Percentiles rank a stretch among this genome's conserved stretches.
These are phyloP conservation scores for Eucalyptus curtisii DNA, from an alignment of 345 rosid species.

Conservation along the genomic window DNA sequence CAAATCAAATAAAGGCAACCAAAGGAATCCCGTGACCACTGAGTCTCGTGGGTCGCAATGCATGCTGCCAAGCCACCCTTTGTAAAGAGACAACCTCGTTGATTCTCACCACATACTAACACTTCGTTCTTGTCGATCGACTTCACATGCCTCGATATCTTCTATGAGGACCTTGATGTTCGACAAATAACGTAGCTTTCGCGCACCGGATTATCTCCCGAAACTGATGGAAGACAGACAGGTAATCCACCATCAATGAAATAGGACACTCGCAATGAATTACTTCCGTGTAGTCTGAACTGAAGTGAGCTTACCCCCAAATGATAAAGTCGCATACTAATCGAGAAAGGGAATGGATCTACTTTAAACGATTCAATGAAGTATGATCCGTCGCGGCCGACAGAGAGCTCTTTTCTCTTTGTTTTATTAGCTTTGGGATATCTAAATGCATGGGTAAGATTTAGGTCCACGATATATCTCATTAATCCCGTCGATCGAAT, in stretches of 20 bases:
- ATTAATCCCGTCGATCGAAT: rapidly evolving
- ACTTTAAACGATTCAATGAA: background rate
- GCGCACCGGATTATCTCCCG: background rate
- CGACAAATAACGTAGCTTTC: background rate
- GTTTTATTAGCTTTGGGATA: background rate
- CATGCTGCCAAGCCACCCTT: background rate
- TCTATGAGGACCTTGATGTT: background rate
- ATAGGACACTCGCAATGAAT: background rate
- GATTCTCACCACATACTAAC: background rate
- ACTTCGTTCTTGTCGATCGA: background rate
- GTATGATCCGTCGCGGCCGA: background rate
- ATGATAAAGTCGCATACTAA: background rate
- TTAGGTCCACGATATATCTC: background rate
- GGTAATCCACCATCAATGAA: background rate
- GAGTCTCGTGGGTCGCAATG: background rate
- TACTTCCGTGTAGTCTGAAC: background rate
- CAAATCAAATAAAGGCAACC: background rate
- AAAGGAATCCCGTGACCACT: background rate
- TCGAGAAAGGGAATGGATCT: background rate
- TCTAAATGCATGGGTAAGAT: background rate
- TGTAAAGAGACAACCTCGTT: background rate
- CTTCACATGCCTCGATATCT: background rate
- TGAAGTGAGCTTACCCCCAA: background rate
- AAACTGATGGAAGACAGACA: background rate
- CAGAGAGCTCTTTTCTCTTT: background rate